Base-by-base conservation (phyloP, 345 rosid species). In the Cochlearia excelsa region DNA sequence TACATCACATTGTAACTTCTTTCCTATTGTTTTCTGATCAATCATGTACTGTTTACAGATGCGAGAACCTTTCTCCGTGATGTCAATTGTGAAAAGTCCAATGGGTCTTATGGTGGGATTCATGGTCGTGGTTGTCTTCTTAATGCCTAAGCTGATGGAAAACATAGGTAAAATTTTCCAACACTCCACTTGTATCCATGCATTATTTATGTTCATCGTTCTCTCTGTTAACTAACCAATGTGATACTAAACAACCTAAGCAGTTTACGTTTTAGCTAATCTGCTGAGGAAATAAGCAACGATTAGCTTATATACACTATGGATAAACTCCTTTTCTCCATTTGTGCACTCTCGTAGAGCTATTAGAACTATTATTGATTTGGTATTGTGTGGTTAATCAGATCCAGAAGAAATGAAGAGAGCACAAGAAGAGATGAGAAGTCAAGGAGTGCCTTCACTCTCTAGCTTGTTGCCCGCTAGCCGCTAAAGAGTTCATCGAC, bases 21-120 rank as follows among this genome's bases (percentile, higher is more conserved):
- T 65, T 58, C 28, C 53, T 67, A 40, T 69, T 54, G 61, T 44
- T 37, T 39, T 37, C 26, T 65, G 28, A 46, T 59, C 23, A 9
- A 60, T 49, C 35, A 10, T 59, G 46, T 65, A 59, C 10, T n/a
- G 26, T 45, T 48, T 59, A 47, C 88, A 93, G 99, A 78, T 85
- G 47, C 81, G 99, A 53, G 99, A 93, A 67, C 95, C 99, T 42
- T 89, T 93, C 85, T 71, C 80, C 48, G 50, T 85, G 65, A 81
- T 93, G 97, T 75, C 90, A 34, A 33, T 93, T 45, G 77, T 85
- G 69, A 93, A 93, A 54, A 93, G 99, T 68, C 99, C 97, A 34
- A 93, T 93, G 99, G 99, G 99, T 66, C 83, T 93, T 43, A 93
- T 89, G 99, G 64, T 87, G 74, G 99, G 97, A 67, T 89, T 93